phyloP scores from a whole-genome alignment of 768 basidiomycete species.

The Suillus spraguei region DNA sequence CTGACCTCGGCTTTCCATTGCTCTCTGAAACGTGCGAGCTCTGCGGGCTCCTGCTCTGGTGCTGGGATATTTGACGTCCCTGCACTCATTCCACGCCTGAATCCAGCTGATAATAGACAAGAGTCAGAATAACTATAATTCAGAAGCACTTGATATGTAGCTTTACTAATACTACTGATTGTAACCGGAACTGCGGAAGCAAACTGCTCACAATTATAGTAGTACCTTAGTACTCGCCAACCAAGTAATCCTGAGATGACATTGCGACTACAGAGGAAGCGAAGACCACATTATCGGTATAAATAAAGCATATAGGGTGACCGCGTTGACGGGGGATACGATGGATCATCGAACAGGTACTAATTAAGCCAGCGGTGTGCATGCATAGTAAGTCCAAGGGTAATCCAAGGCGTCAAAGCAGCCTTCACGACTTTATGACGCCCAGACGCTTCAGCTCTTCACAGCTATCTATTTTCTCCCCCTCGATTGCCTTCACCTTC shows the following conservation, averaged over 20 bases:
- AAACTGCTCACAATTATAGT: neutral
- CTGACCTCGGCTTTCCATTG: conserved; percentile 72
- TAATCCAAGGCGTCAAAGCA: conserved; percentile 13
- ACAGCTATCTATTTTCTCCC: conserved; percentile 73
- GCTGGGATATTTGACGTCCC: neutral
- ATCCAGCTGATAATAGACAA: neutral
- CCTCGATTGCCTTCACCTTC: conserved; percentile 73
- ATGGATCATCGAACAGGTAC: conserved; percentile 4
- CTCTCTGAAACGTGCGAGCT: conserved; percentile 70
- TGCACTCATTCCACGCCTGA: conserved; percentile 3
- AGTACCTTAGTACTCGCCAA: neutral
- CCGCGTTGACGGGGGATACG: conserved; percentile 15
- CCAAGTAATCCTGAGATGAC: neutral
- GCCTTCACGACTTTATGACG: conserved; percentile 41
- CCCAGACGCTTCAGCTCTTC: conserved; percentile 73
- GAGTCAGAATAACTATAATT: neutral
- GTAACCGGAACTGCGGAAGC: neutral
- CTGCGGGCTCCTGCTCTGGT: conserved; percentile 49
- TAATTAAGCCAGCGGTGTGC: conserved; percentile 12
- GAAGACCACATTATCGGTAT: conserved; percentile 20
- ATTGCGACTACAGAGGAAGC: neutral
- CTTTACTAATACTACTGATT: neutral
- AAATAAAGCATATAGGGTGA: conserved; percentile 28
- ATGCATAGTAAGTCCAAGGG: conserved; percentile 14
- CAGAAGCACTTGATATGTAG: neutral